Base-by-base conservation (phyloP, 2,329 filamentous ascomycete genomes). In the Cordyceps cateniannulata region DNA sequence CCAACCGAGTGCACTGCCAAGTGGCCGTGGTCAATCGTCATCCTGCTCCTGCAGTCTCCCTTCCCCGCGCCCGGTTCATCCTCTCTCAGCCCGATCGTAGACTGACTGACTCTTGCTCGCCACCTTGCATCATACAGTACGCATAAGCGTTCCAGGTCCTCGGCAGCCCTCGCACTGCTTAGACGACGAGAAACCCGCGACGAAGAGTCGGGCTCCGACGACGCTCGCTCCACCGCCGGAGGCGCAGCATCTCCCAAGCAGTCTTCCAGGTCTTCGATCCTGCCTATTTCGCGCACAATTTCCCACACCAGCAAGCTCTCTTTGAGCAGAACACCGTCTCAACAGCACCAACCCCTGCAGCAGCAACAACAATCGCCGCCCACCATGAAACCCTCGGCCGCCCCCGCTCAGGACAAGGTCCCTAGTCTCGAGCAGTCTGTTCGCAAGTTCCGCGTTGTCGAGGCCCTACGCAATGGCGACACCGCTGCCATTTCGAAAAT, bases 401-500 rank as follows among this genome's bases (percentile, higher is more conserved):
- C 14, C 29, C 32, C 45, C 51, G 69, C 62, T 66, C 66, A 68
- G 45, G 78, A 79, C 55, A 83, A 79, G 69, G 75, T 73, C 27
- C 75, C 70, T 40, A 86, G 85, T 25, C 89, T 99, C 62, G 93
- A 99, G 71, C 92, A 96, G 74, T 97, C 93, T 0, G 91, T 99
- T 58, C 86, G 89, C 70, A 93, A 96, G 66, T 99, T 99, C 75
- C 87, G 93, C 66, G 85, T 97, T 51, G 96, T 98, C 70, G 95
- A 98, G 76, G 89, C 93, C 47, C 79, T 99, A 65, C 85, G 93
- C 65, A 95, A 85, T 72, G 95, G 95, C 59, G 93, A 99, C 72
- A 96, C 91, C 0, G 88, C 87, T 16, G 90, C 90, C 42, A 97
- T 99, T 68, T 91, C 90, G 32, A 93, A 88, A 71, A 90, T 90